phyloP scores from a whole-genome alignment of 129 eudicot genomes.

The Chrysanthemum seticuspe region DNA sequence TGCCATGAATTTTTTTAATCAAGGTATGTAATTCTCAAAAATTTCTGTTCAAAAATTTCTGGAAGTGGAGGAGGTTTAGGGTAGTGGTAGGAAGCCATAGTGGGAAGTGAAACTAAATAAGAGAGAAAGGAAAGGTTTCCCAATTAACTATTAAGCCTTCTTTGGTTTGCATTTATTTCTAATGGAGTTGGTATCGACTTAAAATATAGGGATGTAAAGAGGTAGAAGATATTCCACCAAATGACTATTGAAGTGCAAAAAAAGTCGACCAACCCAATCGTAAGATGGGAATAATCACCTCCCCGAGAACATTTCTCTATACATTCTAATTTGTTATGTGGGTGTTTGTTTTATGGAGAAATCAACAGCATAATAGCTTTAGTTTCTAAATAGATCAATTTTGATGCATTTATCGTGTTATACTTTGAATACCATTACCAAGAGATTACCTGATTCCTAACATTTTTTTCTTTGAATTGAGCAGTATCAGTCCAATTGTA shows the following conservation, averaged over 20 bases:
- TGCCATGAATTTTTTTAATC: no score
- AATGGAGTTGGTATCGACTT: no score
- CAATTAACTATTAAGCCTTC: not conserved
- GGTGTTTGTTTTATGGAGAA: constrained; percentile 5
- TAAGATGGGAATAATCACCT: not conserved
- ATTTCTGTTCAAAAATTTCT: not conserved
- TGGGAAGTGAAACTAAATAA: constrained; percentile 3
- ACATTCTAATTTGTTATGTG: not conserved
- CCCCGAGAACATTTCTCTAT: not conserved
- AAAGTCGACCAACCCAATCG: not conserved
- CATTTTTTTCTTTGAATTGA: constrained; percentile 3
- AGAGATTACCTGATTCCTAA: constrained; percentile 10
- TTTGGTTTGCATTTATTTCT: not conserved
- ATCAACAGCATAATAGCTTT: not conserved
- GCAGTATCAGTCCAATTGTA: constrained; percentile 60
- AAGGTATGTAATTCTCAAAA: no score
- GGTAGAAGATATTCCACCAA: not conserved
- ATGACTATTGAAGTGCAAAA: not conserved
- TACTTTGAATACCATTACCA: not conserved
- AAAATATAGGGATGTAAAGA: no score
- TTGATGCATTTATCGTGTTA: constrained; percentile 1
- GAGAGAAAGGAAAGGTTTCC: not conserved
- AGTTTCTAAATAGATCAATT: not conserved
- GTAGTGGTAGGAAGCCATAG: not conserved
- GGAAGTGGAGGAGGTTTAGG: not conserved